phyloP scores from a whole-genome alignment of 495 filamentous ascomycete species.

The Penicillium argentinense region DNA sequence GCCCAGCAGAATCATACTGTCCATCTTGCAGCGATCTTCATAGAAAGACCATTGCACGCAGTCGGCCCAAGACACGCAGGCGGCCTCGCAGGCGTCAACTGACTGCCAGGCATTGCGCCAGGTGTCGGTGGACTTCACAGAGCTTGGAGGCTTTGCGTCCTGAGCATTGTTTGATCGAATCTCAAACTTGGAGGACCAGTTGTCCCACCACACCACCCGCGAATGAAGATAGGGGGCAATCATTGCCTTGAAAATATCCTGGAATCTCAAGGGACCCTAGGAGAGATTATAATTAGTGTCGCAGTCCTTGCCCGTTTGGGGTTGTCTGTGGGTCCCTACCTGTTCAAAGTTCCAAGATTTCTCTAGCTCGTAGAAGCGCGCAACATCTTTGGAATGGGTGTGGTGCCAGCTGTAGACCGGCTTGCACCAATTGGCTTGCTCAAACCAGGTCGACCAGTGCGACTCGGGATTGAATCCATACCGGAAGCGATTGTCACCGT shows the following conservation, averaged over 20 bases:
- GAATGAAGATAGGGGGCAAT: constrained; percentile 18
- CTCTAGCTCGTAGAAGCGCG: constrained; percentile 26
- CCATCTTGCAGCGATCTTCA: constrained; percentile 26
- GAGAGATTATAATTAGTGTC: background rate
- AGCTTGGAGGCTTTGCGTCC: constrained; percentile 12
- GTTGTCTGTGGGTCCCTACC: no score
- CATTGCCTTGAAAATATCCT: constrained; percentile 24
- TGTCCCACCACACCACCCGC: constrained; percentile 27
- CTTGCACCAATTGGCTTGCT: constrained; percentile 43
- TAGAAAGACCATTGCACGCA: constrained; percentile 33
- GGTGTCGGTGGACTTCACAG: constrained; percentile 14
- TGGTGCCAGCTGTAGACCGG: constrained; percentile 54
- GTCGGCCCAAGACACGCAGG: constrained; percentile 24
- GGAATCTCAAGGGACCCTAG: constrained; percentile 19
- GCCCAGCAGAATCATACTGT: constrained; percentile 20
- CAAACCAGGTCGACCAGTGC: constrained; percentile 37
- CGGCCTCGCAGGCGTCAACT: constrained; percentile 25
- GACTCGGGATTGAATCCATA: constrained; percentile 44
- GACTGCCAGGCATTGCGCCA: constrained; percentile 26
- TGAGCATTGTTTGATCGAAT: constrained; percentile 24
- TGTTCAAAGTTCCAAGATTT: constrained; percentile 21
- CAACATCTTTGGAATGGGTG: constrained; percentile 27
- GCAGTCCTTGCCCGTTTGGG: no score
- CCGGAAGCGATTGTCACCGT: constrained; percentile 42
- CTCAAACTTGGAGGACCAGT: constrained; percentile 25